These are phyloP conservation scores for Moelleriella libera DNA, from an alignment of 2,329 filamentous ascomycete genomes.

Conservation along the genomic window DNA sequence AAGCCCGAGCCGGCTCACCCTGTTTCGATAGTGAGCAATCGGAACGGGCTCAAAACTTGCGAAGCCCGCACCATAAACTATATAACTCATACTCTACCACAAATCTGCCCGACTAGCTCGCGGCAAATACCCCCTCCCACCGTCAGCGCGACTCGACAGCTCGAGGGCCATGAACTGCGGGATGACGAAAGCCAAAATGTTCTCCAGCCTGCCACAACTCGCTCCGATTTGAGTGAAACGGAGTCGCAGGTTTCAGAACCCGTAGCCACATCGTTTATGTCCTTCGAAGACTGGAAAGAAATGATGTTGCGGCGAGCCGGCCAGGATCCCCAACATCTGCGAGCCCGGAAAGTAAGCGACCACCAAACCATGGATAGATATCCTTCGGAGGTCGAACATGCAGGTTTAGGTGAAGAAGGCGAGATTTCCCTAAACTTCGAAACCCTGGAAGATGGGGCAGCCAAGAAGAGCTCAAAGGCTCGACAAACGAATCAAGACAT, in stretches of 20 bases:
- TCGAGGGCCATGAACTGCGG: neutral
- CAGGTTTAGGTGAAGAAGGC: conserved; percentile 71
- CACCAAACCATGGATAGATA: conserved; percentile 29
- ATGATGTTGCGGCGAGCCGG: conserved; percentile 78
- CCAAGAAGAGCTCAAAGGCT: conserved; percentile 1
- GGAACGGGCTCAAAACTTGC: neutral
- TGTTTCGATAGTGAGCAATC: neutral
- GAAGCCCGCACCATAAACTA: neutral
- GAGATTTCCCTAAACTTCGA: conserved; percentile 58
- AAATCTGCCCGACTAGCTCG: neutral
- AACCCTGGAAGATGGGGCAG: conserved; percentile 11
- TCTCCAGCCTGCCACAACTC: neutral
- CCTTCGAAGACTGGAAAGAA: conserved; percentile 97
- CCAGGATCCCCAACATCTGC: conserved; percentile 53
- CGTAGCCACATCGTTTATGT: conserved; percentile 52
- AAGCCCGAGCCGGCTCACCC: no score
- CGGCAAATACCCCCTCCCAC: neutral
- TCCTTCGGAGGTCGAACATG: conserved; percentile 53
- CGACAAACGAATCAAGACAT: conserved; percentile 7
- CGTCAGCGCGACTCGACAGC: neutral
- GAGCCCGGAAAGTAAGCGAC: conserved; percentile 44
- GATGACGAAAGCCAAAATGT: neutral
- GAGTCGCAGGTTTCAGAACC: conserved; percentile 4
- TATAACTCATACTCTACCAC: neutral
- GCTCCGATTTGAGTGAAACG: neutral